Evolutionary conservation across 2,329 filamentous ascomycete species (phyloP).

Genomic region (Colletotrichum siamense): DNA sequence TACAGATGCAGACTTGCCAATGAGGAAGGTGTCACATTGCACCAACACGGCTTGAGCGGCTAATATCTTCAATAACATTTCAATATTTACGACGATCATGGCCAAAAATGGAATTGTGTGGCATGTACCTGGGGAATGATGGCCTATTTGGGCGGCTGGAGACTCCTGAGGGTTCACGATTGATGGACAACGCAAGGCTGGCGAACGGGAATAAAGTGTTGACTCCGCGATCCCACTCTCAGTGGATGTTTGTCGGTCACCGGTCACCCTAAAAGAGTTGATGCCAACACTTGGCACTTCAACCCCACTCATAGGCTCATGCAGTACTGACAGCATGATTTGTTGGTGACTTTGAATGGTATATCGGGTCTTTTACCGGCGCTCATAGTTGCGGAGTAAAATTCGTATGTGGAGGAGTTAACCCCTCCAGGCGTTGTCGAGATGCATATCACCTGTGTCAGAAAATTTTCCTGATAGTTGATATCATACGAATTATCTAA

Average conservation of each 20-base stretch:
- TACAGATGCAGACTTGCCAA: background rate
- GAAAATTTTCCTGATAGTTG: no score
- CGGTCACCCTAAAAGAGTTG: background rate
- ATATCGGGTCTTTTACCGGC: background rate
- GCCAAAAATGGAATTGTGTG: background rate
- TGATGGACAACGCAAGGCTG: background rate
- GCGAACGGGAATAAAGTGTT: background rate
- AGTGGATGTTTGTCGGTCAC: background rate
- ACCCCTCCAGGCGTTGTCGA: no score
- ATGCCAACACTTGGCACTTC: background rate
- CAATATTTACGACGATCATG: background rate
- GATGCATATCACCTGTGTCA: no score
- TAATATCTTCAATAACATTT: rapidly evolving
- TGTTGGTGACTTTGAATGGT: background rate
- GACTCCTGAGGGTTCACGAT: background rate
- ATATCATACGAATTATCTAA: no score
- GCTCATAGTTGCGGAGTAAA: no score
- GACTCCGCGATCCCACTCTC: background rate
- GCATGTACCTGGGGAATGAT: background rate
- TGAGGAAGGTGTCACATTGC: background rate
- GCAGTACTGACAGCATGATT: rapidly evolving
- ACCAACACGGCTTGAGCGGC: background rate
- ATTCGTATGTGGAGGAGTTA: no score
- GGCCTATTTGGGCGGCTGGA: background rate
- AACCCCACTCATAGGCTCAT: background rate